Evolutionary conservation across 805 yeast species (phyloP).

Genomic region (Cyberlindnera maritima): DNA sequence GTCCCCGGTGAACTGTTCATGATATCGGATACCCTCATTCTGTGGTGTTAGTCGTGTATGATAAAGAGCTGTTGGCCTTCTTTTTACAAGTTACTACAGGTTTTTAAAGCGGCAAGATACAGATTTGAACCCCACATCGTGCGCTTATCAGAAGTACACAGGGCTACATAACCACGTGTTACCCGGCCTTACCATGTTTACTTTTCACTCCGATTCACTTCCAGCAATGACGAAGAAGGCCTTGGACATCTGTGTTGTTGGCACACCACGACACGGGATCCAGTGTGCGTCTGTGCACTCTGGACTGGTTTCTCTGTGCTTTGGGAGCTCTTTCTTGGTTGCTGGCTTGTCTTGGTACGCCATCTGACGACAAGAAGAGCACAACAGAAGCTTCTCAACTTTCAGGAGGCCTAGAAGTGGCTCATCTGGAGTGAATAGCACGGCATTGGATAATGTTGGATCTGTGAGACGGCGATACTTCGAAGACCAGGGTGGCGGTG

Average conservation of each 20-base stretch:
- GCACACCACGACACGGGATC: not conserved
- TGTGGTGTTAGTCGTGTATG: too few species aligned
- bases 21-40: too few species aligned
- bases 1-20: too few species aligned
- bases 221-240: not conserved
- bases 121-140: too few species aligned
- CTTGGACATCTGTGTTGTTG: not conserved
- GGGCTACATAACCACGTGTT: too few species aligned
- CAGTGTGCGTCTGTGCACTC: not conserved
- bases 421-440: not conserved
- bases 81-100: too few species aligned
- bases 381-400: not conserved
- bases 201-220: not conserved
- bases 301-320: not conserved
- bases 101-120: too few species aligned
- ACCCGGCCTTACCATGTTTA: too few species aligned
- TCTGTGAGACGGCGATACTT: not conserved
- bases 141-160: too few species aligned
- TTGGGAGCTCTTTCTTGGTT: not conserved
- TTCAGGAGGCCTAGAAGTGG: not conserved
- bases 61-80: too few species aligned
- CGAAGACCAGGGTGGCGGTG: not conserved
- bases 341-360: not conserved
- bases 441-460: not conserved
- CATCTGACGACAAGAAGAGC: not conserved